Percentiles rank a stretch among this genome's conserved stretches.
These are phyloP conservation scores for Mycena sp. DNA, from an alignment of 1,284 basidiomycete genomes.

Conservation along the genomic window DNA sequence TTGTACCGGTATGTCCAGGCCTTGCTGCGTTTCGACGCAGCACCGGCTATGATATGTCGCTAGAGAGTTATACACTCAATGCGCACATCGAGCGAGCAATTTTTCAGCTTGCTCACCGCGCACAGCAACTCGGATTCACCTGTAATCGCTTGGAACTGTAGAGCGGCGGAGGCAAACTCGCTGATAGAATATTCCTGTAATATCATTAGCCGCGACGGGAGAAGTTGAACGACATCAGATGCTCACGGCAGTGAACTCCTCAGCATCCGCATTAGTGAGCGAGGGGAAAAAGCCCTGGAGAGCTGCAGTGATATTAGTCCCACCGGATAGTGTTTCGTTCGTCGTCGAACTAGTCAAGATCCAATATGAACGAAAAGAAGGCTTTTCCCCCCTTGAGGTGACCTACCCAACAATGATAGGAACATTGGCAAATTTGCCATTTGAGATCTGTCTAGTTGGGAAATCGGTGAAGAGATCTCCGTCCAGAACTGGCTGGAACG, in stretches of 20 bases:
- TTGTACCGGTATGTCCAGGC: constrained; percentile 67
- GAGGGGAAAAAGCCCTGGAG: constrained; percentile 55
- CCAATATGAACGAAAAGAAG: background rate
- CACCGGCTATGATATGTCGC: constrained; percentile 57
- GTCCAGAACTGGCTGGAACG: constrained; percentile 54
- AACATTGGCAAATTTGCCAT: constrained; percentile 56
- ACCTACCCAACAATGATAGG: constrained; percentile 68
- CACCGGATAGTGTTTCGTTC: constrained; percentile 60
- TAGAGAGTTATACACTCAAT: constrained; percentile 30
- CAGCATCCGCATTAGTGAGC: constrained; percentile 49
- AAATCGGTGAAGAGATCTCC: constrained; percentile 56
- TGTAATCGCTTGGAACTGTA: constrained; percentile 54
- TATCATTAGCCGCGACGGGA: background rate
- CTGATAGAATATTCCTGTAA: constrained; percentile 43
- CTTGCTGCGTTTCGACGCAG: constrained; percentile 45
- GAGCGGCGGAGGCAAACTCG: constrained; percentile 49
- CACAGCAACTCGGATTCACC: constrained; percentile 61
- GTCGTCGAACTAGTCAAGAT: constrained; percentile 54
- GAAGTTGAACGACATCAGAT: constrained; percentile 29
- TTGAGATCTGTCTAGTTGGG: constrained; percentile 55
- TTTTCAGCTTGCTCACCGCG: constrained; percentile 51
- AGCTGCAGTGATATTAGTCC: constrained; percentile 46
- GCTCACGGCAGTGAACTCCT: constrained; percentile 46
- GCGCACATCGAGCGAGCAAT: background rate
- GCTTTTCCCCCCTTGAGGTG: too few relatives aligned